Percentiles rank a stretch among this genome's conserved stretches.
Evolutionary conservation across 352 stramenopile species (phyloP).

Genomic region (Phytophthora pini): DNA sequence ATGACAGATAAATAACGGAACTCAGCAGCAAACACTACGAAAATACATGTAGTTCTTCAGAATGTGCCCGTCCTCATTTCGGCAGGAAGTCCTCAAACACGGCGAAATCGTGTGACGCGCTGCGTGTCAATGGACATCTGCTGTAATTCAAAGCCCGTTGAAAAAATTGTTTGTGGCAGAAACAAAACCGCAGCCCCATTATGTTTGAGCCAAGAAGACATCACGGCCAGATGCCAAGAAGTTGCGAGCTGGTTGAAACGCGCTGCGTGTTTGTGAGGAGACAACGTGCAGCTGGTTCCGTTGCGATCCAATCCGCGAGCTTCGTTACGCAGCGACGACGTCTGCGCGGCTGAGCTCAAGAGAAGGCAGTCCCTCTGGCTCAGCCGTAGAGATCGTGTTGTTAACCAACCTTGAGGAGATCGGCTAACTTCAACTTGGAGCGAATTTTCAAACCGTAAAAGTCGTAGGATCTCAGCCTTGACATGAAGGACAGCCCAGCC

Average conservation of each 20-base stretch:
- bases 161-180: constrained; percentile 19
- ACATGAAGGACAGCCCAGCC: no score
- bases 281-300: constrained; percentile 5
- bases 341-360: constrained; percentile 8
- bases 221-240: constrained; percentile 13
- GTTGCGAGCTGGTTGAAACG: not conserved
- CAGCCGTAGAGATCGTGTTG: not conserved
- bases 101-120: constrained; percentile 9
- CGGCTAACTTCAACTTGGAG: not conserved
- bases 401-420: constrained; percentile 3
- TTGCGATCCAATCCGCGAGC: constrained; percentile 8
- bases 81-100: constrained; percentile 20
- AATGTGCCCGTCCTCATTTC: constrained; percentile 8
- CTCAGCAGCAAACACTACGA: not conserved
- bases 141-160: constrained; percentile 9
- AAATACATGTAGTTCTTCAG: not conserved
- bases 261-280: constrained; percentile 3
- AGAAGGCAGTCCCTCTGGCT: not conserved
- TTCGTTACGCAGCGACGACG: not conserved
- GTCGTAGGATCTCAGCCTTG: no score
- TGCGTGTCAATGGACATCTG: constrained; percentile 22
- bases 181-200: constrained; percentile 7
- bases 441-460: no score
- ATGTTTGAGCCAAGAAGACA: constrained; percentile 8
- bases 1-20: not conserved